Percentiles rank a stretch among this genome's conserved stretches.
phyloP scores from a whole-genome alignment of 1,139 yeast species.

The Debaryomycetaceae sp. region DNA sequence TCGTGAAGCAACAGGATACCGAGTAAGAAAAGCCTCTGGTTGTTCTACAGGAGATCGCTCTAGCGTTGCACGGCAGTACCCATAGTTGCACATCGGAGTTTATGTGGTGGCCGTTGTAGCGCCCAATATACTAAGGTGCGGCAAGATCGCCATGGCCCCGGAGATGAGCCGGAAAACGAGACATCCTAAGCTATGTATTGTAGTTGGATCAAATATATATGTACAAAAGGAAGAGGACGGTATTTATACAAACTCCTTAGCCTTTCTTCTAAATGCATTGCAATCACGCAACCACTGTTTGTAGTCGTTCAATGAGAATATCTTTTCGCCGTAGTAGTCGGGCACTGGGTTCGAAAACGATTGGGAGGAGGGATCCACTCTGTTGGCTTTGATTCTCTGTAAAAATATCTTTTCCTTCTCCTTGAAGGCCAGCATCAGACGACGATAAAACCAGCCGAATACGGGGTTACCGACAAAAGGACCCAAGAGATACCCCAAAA shows the following conservation, averaged over 20 bases:
- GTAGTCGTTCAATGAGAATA: constrained; percentile 79
- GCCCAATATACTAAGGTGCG: too few species aligned
- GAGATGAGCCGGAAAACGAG: too few species aligned
- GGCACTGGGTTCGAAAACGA: constrained; percentile 94
- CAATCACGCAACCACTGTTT: constrained; percentile 97
- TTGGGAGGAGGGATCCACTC: constrained; percentile 94
- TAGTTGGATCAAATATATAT: not conserved
- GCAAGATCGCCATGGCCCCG: too few species aligned
- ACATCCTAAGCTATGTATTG: not conserved
- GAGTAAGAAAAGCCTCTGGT: too few species aligned
- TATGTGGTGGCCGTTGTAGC: too few species aligned
- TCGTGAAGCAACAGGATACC: too few species aligned
- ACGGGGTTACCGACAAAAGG: constrained; percentile 74
- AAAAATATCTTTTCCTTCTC: constrained; percentile 71
- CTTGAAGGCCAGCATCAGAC: constrained; percentile 43
- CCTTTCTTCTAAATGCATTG: constrained; percentile 82
- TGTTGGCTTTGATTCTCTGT: constrained; percentile 65
- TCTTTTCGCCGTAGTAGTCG: constrained; percentile 95
- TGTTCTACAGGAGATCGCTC: too few species aligned
- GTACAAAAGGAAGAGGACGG: constrained; percentile 1
- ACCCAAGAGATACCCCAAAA: constrained; percentile 77
- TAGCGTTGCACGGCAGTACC: too few species aligned
- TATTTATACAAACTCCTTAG: constrained; percentile 65
- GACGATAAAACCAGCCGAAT: constrained; percentile 56
- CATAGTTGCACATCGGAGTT: too few species aligned